Evolutionary conservation across 208 protist genomes (phyloP).

Genomic region (Leishmania tarentolae): DNA sequence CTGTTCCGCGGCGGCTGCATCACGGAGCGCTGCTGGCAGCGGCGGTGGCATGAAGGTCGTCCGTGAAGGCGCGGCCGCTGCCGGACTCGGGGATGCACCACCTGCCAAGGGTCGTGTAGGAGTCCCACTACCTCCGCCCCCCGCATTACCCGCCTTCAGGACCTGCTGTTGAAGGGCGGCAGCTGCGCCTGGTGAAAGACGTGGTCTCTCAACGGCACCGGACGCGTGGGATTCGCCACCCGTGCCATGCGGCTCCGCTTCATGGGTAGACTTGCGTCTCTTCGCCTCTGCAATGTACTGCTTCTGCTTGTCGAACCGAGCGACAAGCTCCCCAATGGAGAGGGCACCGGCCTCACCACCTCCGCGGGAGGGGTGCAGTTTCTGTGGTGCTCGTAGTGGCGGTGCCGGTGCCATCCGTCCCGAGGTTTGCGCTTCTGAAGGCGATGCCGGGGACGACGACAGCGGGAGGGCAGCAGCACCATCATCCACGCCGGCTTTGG

Average conservation of each 20-base stretch:
- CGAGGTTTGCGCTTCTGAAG: not conserved
- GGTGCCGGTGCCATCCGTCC: not conserved
- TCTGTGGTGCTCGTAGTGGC: not conserved
- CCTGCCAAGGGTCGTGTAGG: not conserved
- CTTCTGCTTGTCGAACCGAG: conserved; percentile 58
- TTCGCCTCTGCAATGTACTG: conserved; percentile 30
- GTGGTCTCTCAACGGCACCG: not conserved
- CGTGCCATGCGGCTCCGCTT: not conserved
- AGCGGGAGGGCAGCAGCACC: not conserved
- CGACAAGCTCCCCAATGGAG: conserved; percentile 46
- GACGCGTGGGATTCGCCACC: not conserved
- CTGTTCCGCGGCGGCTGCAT: not conserved
- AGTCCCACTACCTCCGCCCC: not conserved
- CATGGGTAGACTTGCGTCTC: not conserved
- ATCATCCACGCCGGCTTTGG: not conserved
- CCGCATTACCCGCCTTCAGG: not conserved
- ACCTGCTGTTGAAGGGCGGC: conserved; percentile 33
- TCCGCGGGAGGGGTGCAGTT: not conserved
- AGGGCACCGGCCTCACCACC: not conserved
- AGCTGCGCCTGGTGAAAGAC: conserved; percentile 21
- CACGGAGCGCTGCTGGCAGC: conserved; percentile 22
- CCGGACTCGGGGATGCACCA: not conserved
- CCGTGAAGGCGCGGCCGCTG: not conserved
- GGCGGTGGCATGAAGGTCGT: conserved; percentile 21
- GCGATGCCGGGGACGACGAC: not conserved